These are phyloP conservation scores for Peronospora belbahrii DNA, from an alignment of 352 stramenopile species.

Conservation along the genomic window DNA sequence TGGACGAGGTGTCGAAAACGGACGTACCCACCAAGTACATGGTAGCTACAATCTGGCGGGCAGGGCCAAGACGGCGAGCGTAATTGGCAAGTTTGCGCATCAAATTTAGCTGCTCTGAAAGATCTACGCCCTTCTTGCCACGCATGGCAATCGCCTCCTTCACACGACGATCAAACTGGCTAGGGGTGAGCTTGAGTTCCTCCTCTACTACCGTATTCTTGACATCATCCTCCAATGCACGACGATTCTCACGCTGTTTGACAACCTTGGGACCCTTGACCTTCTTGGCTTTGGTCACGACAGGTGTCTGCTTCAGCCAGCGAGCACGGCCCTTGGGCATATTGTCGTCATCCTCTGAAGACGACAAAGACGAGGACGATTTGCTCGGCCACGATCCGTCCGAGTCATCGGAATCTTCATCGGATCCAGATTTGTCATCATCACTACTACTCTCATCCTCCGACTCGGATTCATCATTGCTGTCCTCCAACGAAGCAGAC, in stretches of 20 bases:
- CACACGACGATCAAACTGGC: slow-evolving; percentile 76
- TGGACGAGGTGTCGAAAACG: slow-evolving; percentile 76
- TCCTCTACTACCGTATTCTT: slow-evolving; percentile 64
- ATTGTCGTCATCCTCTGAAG: slow-evolving; percentile 69
- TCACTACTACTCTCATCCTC: slow-evolving; percentile 20
- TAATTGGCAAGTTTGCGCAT: slow-evolving; percentile 80
- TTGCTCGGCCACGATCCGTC: slow-evolving; percentile 49
- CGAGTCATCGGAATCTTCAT: slow-evolving; percentile 46
- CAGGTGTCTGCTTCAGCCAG: slow-evolving; percentile 92
- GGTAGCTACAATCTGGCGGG: slow-evolving; percentile 62
- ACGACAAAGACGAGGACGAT: slow-evolving; percentile 53
- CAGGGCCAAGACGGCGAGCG: slow-evolving; percentile 60
- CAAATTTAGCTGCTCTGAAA: slow-evolving; percentile 56
- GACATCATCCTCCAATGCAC: slow-evolving; percentile 32
- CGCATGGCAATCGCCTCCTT: slow-evolving; percentile 81
- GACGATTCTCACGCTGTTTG: slow-evolving; percentile 45
- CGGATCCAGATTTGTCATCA: slow-evolving; percentile 16
- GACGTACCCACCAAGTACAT: slow-evolving; percentile 80
- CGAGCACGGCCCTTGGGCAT: slow-evolving; percentile 92
- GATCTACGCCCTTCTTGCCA: slow-evolving; percentile 77
- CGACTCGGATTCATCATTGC: slow-evolving; percentile 12
- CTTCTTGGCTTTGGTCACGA: slow-evolving; percentile 51
- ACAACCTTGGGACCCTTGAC: slow-evolving; percentile 32
- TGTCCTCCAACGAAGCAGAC: slow-evolving; percentile 7
- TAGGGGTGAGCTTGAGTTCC: slow-evolving; percentile 70